A percentile compares a stretch with the other conserved stretches of the same genome.
These are phyloP conservation scores for Tephrocybe sp. DNA, from an alignment of 768 basidiomycete genomes.

Conservation along the genomic window DNA sequence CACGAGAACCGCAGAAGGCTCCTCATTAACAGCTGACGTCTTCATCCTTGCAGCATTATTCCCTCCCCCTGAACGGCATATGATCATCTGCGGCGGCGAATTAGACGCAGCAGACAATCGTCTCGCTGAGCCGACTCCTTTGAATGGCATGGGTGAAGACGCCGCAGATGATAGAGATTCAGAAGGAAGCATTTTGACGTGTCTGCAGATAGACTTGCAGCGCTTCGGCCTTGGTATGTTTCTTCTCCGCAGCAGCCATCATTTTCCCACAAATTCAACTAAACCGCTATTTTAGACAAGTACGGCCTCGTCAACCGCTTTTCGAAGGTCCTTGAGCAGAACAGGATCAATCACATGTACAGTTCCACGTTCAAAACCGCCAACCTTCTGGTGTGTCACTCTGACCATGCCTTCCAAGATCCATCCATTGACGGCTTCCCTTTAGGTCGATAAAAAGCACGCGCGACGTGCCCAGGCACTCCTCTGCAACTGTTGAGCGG, in stretches of 20 bases:
- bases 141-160: slow-evolving; percentile 26
- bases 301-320: slow-evolving; percentile 78
- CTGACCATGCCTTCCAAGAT: not conserved
- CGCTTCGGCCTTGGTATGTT: slow-evolving; percentile 67
- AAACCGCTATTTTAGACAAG: slow-evolving; percentile 50
- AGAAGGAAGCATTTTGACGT: slow-evolving; percentile 49
- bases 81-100: slow-evolving; percentile 74
- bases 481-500: slow-evolving; percentile 52
- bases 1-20: slow-evolving; percentile 74
- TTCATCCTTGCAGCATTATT: slow-evolving; percentile 68
- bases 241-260: not conserved
- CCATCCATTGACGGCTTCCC: not conserved
- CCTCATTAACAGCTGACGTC: slow-evolving; percentile 74
- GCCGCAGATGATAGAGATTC: slow-evolving; percentile 33
- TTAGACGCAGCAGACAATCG: slow-evolving; percentile 56
- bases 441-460: slow-evolving; percentile 57
- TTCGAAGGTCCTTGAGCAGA: slow-evolving; percentile 69
- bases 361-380: slow-evolving; percentile 84
- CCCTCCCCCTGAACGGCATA: slow-evolving; percentile 66
- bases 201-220: slow-evolving; percentile 74
- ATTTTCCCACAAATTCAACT: not conserved
- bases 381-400: slow-evolving; percentile 61
- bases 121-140: slow-evolving; percentile 27
- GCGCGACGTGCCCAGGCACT: slow-evolving; percentile 57
- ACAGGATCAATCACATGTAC: slow-evolving; percentile 82